Evolutionary conservation across 768 basidiomycete genomes (phyloP).

Genomic region (Paxillus involutus): DNA sequence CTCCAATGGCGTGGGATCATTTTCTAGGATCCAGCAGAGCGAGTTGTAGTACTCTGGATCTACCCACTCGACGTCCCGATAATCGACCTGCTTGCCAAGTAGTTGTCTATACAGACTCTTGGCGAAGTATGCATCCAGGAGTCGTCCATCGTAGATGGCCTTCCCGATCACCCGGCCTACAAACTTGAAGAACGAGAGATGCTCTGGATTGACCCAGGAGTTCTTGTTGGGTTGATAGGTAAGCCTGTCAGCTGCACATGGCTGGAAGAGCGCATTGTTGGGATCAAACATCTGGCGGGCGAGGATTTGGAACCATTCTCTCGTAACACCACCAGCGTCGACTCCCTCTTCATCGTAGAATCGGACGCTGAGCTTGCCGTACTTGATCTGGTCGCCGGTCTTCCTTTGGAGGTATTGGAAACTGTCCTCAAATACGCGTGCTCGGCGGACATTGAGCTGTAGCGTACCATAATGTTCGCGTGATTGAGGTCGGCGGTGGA

Average conservation of each 20-base stretch:
- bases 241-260: constrained; percentile 90
- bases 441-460: constrained; percentile 85
- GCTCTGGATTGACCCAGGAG: constrained; percentile 92
- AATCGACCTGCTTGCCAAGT: constrained; percentile 91
- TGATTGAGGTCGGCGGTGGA: constrained; percentile 77
- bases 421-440: constrained; percentile 96
- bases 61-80: constrained; percentile 95
- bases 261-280: constrained; percentile 97
- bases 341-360: constrained; percentile 98
- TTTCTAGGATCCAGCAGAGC: constrained; percentile 96
- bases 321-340: constrained; percentile 96
- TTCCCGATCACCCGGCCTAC: constrained; percentile 98
- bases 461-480: constrained; percentile 83
- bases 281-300: constrained; percentile 99
- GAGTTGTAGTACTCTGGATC: constrained; percentile 99
- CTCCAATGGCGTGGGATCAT: constrained; percentile 84
- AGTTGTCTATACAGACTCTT: constrained; percentile 95
- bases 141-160: constrained; percentile 93
- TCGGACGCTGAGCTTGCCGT: constrained; percentile 93
- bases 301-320: constrained; percentile 98
- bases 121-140: constrained; percentile 97
- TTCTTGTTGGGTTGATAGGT: constrained; percentile 97
- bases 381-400: constrained; percentile 94
- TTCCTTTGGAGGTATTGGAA: constrained; percentile 90
- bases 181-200: constrained; percentile 97